A percentile compares a stretch with the other conserved stretches of the same genome.
These are phyloP conservation scores for Dothideomycetes sp. DNA, from an alignment of 2,329 filamentous ascomycete genomes.

Conservation along the genomic window DNA sequence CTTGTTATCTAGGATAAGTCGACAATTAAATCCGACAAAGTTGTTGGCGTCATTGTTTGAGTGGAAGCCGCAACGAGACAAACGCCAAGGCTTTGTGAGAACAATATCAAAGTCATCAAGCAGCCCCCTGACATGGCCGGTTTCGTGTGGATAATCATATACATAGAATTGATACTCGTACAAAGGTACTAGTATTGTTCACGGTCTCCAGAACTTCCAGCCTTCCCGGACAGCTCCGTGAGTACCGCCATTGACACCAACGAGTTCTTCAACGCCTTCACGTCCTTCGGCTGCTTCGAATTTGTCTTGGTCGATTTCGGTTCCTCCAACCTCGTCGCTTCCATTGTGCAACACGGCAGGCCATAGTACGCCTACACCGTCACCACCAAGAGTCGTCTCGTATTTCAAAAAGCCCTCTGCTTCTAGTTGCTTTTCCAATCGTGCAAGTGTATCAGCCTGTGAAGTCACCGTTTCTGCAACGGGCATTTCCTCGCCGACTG, in stretches of 20 bases:
- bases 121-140: neutral
- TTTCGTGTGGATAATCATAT: neutral
- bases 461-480: conserved; percentile 1
- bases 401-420: conserved; percentile 68
- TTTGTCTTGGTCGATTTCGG: conserved; percentile 86
- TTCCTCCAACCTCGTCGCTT: conserved; percentile 69
- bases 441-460: conserved; percentile 35
- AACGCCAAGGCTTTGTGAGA: conserved; percentile 6
- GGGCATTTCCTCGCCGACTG: conserved; percentile 10
- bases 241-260: conserved; percentile 53
- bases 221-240: conserved; percentile 21
- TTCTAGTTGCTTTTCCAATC: conserved; percentile 53
- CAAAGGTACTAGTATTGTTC: no score
- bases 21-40: no score
- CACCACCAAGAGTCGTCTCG: conserved; percentile 80
- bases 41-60: conserved; percentile 9
- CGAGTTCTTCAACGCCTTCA: conserved; percentile 76
- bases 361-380: conserved; percentile 90
- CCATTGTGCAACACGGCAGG: conserved; percentile 84
- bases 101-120: conserved; percentile 12
- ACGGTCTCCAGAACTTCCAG: conserved; percentile 29
- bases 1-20: neutral
- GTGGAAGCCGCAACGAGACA: no score
- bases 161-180: no score
- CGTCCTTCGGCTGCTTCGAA: conserved; percentile 77